Conservation (phyloP, 2,329 filamentous ascomycete genomes). For the Drechslerella coelobrocha region DNA sequence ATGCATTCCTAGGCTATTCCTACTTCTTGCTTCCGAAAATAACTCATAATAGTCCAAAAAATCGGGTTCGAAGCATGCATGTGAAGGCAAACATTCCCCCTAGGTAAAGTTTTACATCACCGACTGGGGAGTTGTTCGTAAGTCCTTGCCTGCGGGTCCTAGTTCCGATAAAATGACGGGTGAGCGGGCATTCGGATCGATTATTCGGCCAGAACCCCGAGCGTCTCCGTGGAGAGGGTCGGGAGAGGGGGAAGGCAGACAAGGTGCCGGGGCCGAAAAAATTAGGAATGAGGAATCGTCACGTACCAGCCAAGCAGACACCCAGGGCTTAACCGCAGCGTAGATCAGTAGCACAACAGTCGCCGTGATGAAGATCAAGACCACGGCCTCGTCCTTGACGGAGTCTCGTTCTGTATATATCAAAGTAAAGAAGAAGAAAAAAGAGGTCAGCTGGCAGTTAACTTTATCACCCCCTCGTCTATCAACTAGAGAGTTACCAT, state of each 20-base stretch:
- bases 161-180: too few species aligned
- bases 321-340: conserved; percentile 68
- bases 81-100: background rate
- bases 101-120: background rate
- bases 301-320: conserved; percentile 58
- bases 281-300: conserved; percentile 59
- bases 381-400: conserved; percentile 71
- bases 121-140: background rate
- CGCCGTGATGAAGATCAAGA: conserved; percentile 71
- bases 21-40: background rate
- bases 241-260: too few species aligned
- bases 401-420: conserved; percentile 67
- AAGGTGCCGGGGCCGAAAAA: conserved; percentile 8
- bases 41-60: too few species aligned
- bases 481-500: background rate
- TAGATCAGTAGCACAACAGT: conserved; percentile 68
- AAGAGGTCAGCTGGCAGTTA: background rate
- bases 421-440: conserved; percentile 1
- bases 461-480: background rate
- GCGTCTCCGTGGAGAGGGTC: background rate
- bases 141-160: background rate
- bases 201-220: background rate
- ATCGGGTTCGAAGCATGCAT: too few species aligned
- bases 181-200: background rate
- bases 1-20: too few species aligned